Base-by-base conservation (phyloP, 1,284 basidiomycete species). In the Kalmanozyma brasiliensis region DNA sequence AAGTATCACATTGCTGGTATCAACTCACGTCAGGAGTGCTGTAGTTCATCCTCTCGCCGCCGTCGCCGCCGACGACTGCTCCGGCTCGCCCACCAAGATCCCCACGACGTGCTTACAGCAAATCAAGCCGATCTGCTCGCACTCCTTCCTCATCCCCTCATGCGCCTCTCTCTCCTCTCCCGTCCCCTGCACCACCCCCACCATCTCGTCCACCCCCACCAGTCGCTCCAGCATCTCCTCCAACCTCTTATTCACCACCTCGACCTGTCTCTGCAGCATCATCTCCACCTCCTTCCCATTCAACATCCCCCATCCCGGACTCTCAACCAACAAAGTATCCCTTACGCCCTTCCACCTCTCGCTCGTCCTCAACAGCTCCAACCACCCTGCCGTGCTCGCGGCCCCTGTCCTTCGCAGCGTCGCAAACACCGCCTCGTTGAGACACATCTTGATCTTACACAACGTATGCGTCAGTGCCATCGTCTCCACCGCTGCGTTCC, bases 101-200 rank as follows among this genome's bases (percentile, higher is more conserved):
- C 36, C 59, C 13, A 68, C 59, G 5, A 68, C 55, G 33, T 59
- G 58, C 52, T 63, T 68, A 22, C 65, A 68, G 26, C 65, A 68
- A 11, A 68, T 68, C 16, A 49, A 17, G 0, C 52, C 58, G 10
- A 63, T 52, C 46, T 40, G 32, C 13, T 38, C 45, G 32, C 52
- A 67, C 46, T 67, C 64, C 16, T 36, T 38, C 17, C 48, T n/a
- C 8, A 63, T 38, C 32, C n/a, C 9, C 30, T 49, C 47, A 13
- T 41, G 30, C 38, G 16, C 34, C 26, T 32, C 49, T 4, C 22
- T 29, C 16, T 51, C 51, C 14, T 59, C 42, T 6, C 23, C 38
- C 11, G 33, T 30, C 4, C 11, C 61, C 14, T 20, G 22, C 19
- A 11, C 33, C 16, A 17, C 22, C n/a, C 42, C 62, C 5, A 45